Evolutionary conservation across 2,329 filamentous ascomycete species (phyloP).

Genomic region (Pyricularia sp.): DNA sequence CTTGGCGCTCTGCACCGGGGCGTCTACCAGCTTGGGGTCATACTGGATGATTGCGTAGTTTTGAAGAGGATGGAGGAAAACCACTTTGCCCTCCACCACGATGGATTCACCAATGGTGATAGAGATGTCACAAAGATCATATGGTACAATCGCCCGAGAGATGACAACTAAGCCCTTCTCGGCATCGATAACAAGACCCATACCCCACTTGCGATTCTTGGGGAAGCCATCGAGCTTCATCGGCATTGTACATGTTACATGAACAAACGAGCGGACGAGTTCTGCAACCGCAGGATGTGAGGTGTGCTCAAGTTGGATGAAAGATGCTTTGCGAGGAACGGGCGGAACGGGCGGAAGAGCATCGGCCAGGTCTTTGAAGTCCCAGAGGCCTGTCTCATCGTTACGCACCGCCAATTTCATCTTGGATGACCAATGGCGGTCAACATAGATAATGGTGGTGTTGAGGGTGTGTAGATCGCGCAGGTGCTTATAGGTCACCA

Average conservation of each 20-base stretch:
- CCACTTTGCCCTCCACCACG: constrained; percentile 84
- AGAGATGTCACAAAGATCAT: constrained; percentile 92
- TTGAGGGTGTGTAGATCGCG: constrained; percentile 90
- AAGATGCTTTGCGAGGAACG: constrained; percentile 70
- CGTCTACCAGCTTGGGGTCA: constrained; percentile 85
- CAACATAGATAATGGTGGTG: constrained; percentile 84
- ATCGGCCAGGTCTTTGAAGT: constrained; percentile 79
- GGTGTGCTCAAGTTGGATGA: constrained; percentile 84
- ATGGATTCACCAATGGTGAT: constrained; percentile 96
- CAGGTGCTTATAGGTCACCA: constrained; percentile 93
- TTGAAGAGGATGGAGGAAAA: constrained; percentile 93
- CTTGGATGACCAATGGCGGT: constrained; percentile 91
- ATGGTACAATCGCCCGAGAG: constrained; percentile 87
- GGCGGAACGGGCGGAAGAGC: constrained; percentile 66
- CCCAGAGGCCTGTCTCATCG: constrained; percentile 84
- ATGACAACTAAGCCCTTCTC: constrained; percentile 92
- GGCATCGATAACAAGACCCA: constrained; percentile 94
- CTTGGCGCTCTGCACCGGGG: constrained; percentile 81
- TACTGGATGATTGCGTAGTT: constrained; percentile 97
- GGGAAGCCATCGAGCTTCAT: constrained; percentile 97
- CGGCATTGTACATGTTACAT: constrained; percentile 86
- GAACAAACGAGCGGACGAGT: constrained; percentile 88
- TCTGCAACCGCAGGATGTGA: constrained; percentile 86
- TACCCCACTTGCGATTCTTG: constrained; percentile 86
- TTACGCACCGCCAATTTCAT: constrained; percentile 91